Base-by-base conservation (phyloP, 2,329 filamentous ascomycete genomes). In the Juglanconis oblonga region DNA sequence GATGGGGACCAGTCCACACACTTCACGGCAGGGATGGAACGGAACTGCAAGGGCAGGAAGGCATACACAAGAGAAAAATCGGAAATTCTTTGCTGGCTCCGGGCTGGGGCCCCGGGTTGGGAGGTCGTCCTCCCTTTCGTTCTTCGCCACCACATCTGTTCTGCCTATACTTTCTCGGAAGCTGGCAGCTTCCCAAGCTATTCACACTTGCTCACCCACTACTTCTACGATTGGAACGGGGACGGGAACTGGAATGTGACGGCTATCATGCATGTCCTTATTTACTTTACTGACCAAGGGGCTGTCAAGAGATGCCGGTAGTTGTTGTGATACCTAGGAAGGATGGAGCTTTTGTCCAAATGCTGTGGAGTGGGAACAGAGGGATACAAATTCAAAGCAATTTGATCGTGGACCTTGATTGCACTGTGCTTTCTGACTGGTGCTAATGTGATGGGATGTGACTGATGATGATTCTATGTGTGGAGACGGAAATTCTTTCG, bases 1-100 rank as follows among this genome's bases (percentile, higher is more conserved):
- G 51, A 38, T 53, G 33, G 48, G 3, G 13, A 40, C 44, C 52
- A 38, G 36, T 51, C 48, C 44, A 44, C 32, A 52, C 45, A 17
- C 31, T 49, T 52, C 40, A 36, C 32, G 50, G 60, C 52, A 59
- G 52, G 48, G 38, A 31, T 42, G 57, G 55, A 58, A 62, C 60
- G 57, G 57, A 56, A 62, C 57, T 59, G 60, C 60, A 57, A 50
- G 50, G 29, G 36, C 38, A 35, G 4, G 29, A 7, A 10, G 42
- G 33, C 14, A 29, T 33, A 29, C 32, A 52, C 14, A 45, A 51
- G 31, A 40, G 45, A 36, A 14, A 44, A 31, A 33, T n/a, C 9
- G 38, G n/a, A 42, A 44, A 14, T 51, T 48, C 47, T n/a, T 31
- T 29, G n/a, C 44, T 52, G n/a, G 42, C 49, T 38, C 35, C 33